Percentiles rank a stretch among this genome's conserved stretches.
These are phyloP conservation scores for Capronia americana DNA, from an alignment of 2,329 filamentous ascomycete species.

Conservation along the genomic window DNA sequence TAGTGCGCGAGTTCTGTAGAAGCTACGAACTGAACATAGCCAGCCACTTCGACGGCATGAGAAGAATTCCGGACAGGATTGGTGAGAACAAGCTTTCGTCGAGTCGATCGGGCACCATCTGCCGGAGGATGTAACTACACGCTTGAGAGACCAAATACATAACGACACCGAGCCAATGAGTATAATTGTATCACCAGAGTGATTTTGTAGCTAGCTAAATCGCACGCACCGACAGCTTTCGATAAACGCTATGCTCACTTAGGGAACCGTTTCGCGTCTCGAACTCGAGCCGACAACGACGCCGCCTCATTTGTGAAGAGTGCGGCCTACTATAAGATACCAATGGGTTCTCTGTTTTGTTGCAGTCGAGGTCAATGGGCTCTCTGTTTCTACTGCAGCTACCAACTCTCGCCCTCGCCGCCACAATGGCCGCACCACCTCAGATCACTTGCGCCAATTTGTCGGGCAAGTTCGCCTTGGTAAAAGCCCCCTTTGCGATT, in stretches of 20 bases:
- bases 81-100: not conserved
- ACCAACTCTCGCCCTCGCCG: not conserved
- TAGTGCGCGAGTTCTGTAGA: too few species aligned
- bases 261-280: slow-evolving; percentile 1
- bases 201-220: slow-evolving; percentile 1
- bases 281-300: not conserved
- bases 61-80: not conserved
- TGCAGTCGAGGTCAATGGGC: not conserved
- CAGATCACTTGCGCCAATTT: slow-evolving; percentile 71
- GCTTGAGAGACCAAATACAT: not conserved
- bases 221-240: too few species aligned
- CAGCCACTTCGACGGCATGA: not conserved
- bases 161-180: not conserved
- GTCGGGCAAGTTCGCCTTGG: slow-evolving; percentile 72
- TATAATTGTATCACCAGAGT: not conserved
- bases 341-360: not conserved
- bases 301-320: not conserved
- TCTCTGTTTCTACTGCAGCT: not conserved
- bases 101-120: not conserved
- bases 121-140: not conserved
- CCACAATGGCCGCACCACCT: slow-evolving; percentile 73
- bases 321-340: not conserved
- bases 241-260: not conserved
- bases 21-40: not conserved
- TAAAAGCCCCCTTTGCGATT: slow-evolving; percentile 48